Evolutionary conservation across 2,329 filamentous ascomycete genomes (phyloP).

Genomic region (Pseudogymnoascus sp.): DNA sequence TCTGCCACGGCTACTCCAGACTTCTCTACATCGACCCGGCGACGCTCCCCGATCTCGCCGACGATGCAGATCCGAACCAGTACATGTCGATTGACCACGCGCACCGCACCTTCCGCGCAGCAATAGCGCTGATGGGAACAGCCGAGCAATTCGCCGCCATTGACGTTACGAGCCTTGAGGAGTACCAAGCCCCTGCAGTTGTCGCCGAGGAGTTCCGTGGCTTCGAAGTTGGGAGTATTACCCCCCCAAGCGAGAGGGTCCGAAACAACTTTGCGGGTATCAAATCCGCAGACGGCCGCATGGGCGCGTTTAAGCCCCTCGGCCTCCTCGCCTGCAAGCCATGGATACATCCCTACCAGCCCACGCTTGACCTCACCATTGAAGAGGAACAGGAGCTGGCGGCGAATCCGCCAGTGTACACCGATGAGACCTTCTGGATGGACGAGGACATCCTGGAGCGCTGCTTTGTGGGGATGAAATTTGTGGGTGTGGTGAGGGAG

Average conservation of each 20-base stretch:
- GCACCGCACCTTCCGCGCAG: conserved; percentile 15
- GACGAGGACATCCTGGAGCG: conserved; percentile 52
- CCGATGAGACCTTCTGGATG: conserved; percentile 52
- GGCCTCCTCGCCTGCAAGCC: conserved; percentile 38
- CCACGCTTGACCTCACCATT: conserved; percentile 20
- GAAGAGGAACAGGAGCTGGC: conserved; percentile 19
- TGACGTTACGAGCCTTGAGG: conserved; percentile 10
- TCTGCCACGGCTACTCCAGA: conserved; percentile 48
- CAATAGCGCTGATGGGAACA: conserved; percentile 14
- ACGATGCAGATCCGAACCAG: conserved; percentile 12
- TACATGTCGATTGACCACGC: conserved; percentile 17
- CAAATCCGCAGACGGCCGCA: conserved; percentile 27
- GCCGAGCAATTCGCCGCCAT: conserved; percentile 6
- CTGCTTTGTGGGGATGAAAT: conserved; percentile 57
- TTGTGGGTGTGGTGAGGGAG: conserved; percentile 46
- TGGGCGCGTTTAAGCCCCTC: conserved; percentile 31
- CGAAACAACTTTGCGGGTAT: conserved; percentile 38
- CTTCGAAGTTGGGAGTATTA: conserved; percentile 51
- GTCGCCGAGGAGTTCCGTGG: conserved; percentile 37
- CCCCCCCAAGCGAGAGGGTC: conserved; percentile 34
- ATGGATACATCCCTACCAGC: conserved; percentile 30
- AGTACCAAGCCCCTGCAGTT: conserved; percentile 9
- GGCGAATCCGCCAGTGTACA: conserved; percentile 17
- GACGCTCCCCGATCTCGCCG: conserved; percentile 12
- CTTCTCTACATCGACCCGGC: conserved; percentile 11